These are phyloP conservation scores for Exophiala alcalophila DNA, from an alignment of 2,329 filamentous ascomycete genomes.

Conservation along the genomic window DNA sequence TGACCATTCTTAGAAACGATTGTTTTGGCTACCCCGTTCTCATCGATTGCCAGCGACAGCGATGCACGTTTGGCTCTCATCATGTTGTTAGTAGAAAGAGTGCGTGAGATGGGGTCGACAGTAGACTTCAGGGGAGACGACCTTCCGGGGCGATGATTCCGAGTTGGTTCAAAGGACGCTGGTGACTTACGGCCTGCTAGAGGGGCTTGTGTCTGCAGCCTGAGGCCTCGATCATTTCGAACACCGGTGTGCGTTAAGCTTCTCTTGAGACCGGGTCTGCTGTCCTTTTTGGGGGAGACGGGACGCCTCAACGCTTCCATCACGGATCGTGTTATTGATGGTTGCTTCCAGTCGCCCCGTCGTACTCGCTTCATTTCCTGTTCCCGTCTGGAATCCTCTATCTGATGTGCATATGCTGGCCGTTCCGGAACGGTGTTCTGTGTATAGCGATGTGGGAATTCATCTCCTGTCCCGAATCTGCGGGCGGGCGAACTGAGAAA, in stretches of 20 bases:
- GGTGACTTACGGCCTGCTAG: conserved; percentile 27
- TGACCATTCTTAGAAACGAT: conserved; percentile 35
- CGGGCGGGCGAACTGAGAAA: conserved; percentile 50
- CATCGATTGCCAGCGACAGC: conserved; percentile 47
- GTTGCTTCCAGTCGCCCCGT: conserved; percentile 34
- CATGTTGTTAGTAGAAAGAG: conserved; percentile 31
- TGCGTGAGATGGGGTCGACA: conserved; percentile 32
- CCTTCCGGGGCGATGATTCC: conserved; percentile 44
- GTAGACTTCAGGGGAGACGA: conserved; percentile 38
- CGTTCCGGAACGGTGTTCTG: conserved; percentile 30
- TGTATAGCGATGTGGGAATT: conserved; percentile 31
- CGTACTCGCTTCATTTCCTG: conserved; percentile 31
- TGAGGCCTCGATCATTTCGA: conserved; percentile 30
- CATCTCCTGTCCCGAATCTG: conserved; percentile 38
- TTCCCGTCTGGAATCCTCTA: conserved; percentile 47
- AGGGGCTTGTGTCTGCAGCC: conserved; percentile 35
- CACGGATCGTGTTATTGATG: conserved; percentile 32
- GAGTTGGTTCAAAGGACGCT: conserved; percentile 28
- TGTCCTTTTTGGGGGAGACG: conserved; percentile 24
- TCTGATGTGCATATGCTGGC: conserved; percentile 50
- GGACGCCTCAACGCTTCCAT: conserved; percentile 29
- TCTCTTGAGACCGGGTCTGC: conserved; percentile 39
- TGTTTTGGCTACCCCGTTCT: conserved; percentile 48
- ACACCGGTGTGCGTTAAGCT: conserved; percentile 42
- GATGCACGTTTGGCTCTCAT: conserved; percentile 36